phyloP scores from a whole-genome alignment of 2,329 filamentous ascomycete species.

The Chrysosphaeria jannelii region DNA sequence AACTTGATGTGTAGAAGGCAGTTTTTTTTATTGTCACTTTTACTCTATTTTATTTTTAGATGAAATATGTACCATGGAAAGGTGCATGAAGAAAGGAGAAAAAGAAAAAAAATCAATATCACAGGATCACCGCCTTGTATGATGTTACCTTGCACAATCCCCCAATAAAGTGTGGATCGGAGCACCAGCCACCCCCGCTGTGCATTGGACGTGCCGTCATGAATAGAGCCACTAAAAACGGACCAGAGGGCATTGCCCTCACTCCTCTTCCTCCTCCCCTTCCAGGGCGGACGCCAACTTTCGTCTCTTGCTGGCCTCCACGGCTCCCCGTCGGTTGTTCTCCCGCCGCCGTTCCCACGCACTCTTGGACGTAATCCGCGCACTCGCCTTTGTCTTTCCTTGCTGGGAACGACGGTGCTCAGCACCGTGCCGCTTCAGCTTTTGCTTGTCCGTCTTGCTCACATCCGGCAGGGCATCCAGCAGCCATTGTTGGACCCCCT shows the following conservation, averaged over 20 bases:
- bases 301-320: conserved; percentile 27
- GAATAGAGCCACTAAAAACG: conserved; percentile 8
- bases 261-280: conserved; percentile 1
- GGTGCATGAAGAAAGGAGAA: background rate
- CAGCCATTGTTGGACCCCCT: conserved; percentile 46
- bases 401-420: conserved; percentile 24
- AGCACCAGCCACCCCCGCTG: too few relatives aligned
- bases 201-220: too few relatives aligned
- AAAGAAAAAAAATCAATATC: background rate
- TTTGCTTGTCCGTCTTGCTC: conserved; percentile 57
- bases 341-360: conserved; percentile 41
- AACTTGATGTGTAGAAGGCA: too few relatives aligned
- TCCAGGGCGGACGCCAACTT: conserved; percentile 10
- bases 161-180: too few relatives aligned
- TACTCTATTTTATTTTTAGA: conserved; percentile 1
- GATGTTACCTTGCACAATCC: too few relatives aligned
- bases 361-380: conserved; percentile 58
- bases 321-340: conserved; percentile 32
- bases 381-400: conserved; percentile 10
- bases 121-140: background rate
- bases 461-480: conserved; percentile 63
- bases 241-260: conserved; percentile 8
- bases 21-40: too few relatives aligned
- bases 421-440: conserved; percentile 54
- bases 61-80: background rate